These are phyloP conservation scores for Backusella circina DNA, from an alignment of 192 early-diverging fungal genomes.

Conservation along the genomic window DNA sequence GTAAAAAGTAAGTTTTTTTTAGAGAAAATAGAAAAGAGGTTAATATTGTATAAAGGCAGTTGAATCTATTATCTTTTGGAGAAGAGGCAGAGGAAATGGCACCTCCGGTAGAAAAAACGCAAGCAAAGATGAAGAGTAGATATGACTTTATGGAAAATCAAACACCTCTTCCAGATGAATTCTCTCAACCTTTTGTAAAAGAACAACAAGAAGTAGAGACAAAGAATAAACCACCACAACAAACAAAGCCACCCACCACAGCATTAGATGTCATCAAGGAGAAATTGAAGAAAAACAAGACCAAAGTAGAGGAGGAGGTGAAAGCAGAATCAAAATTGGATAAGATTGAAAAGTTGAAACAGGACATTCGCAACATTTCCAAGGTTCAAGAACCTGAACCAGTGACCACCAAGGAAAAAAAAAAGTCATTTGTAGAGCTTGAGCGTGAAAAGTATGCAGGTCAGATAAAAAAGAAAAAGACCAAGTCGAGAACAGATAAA, in stretches of 20 bases:
- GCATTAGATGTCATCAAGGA: background rate
- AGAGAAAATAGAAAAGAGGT: slow-evolving; percentile 10
- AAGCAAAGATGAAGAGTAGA: slow-evolving; percentile 62
- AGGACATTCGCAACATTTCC: slow-evolving; percentile 62
- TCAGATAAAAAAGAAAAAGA: slow-evolving; percentile 13
- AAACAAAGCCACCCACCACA: background rate
- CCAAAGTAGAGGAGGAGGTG: slow-evolving; percentile 21
- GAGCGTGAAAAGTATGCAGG: slow-evolving; percentile 47
- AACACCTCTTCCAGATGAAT: background rate
- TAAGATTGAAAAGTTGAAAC: slow-evolving; percentile 61
- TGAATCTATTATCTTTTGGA: slow-evolving; percentile 86
- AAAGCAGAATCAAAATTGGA: slow-evolving; percentile 2
- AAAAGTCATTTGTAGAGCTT: slow-evolving; percentile 40
- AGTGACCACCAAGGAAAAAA: slow-evolving; percentile 32
- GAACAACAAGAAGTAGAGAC: background rate
- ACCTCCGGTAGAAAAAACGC: slow-evolving; percentile 15
- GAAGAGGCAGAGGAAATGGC: slow-evolving; percentile 71
- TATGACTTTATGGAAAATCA: slow-evolving; percentile 69
- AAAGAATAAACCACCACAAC: background rate
- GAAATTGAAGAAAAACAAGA: slow-evolving; percentile 15
- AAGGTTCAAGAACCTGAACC: slow-evolving; percentile 28
- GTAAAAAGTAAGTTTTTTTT: slow-evolving; percentile 29
- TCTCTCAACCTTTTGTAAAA: background rate
- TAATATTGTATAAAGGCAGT: slow-evolving; percentile 51
- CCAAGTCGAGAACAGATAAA: slow-evolving; percentile 16